A percentile compares a stretch with the other conserved stretches of the same genome.
phyloP scores from a whole-genome alignment of 1,284 basidiomycete species.

The Apiotrichum laibachii region DNA sequence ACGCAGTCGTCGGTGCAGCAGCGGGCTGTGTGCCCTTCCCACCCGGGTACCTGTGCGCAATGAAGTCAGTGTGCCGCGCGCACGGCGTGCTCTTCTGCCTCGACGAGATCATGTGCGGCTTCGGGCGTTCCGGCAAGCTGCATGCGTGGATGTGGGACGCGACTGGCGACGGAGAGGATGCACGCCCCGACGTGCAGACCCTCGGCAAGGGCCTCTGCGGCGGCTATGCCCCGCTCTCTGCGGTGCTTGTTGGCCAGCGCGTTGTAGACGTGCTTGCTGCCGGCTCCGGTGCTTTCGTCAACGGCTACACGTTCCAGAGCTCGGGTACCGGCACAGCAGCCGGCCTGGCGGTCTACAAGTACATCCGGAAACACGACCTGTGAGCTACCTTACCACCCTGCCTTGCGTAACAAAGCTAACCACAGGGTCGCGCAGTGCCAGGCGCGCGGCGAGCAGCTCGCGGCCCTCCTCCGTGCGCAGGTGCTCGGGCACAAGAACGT shows the following conservation, averaged over 20 bases:
- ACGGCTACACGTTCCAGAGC: conserved; percentile 83
- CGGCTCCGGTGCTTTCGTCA: conserved; percentile 60
- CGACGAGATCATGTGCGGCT: conserved; percentile 83
- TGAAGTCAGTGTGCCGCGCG: conserved; percentile 81
- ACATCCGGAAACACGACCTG: conserved; percentile 22
- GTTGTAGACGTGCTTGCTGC: conserved; percentile 67
- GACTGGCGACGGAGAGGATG: conserved; percentile 11
- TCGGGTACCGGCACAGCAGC: conserved; percentile 73
- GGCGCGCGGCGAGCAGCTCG: conserved; percentile 62
- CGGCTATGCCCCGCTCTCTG: conserved; percentile 80
- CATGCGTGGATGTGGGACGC: conserved; percentile 81
- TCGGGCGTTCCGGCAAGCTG: conserved; percentile 71
- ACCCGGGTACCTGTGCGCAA: conserved; percentile 56
- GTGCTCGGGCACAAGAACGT: conserved; percentile 24
- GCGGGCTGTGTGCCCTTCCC: conserved; percentile 56
- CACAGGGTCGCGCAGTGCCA: conserved; percentile 60
- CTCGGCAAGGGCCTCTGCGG: conserved; percentile 83
- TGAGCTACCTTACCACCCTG: conserved; percentile 14
- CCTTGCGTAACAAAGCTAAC: not conserved
- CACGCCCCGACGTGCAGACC: conserved; percentile 72
- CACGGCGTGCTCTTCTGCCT: conserved; percentile 81
- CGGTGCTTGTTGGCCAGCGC: conserved; percentile 67
- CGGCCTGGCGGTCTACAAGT: conserved; percentile 63
- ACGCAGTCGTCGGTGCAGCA: conserved; percentile 65
- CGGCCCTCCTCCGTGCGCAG: conserved; percentile 63